phyloP scores from a whole-genome alignment of 1,284 basidiomycete species.

The Cryptococcus floricola region DNA sequence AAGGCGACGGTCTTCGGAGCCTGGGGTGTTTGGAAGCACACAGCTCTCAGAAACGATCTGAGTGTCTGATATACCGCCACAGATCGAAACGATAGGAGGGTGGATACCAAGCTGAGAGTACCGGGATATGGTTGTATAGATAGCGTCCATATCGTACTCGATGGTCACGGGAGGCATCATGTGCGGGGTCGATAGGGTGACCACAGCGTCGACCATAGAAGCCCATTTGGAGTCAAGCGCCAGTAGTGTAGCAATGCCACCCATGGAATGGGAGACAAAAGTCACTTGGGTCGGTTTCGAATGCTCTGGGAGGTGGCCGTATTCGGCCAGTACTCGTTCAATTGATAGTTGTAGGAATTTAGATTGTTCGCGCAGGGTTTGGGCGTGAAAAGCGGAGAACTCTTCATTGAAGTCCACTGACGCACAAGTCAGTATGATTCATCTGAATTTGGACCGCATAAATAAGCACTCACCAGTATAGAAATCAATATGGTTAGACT shows the following conservation, averaged over 20 bases:
- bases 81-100: constrained; percentile 72
- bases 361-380: constrained; percentile 79
- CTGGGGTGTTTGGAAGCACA: constrained; percentile 55
- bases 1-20: constrained; percentile 54
- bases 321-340: constrained; percentile 70
- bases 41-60: constrained; percentile 92
- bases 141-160: constrained; percentile 63
- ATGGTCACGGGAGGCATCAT: constrained; percentile 82
- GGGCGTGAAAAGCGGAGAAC: constrained; percentile 89
- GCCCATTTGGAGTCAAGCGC: constrained; percentile 51
- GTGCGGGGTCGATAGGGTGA: constrained; percentile 95
- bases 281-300: constrained; percentile 54
- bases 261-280: constrained; percentile 95
- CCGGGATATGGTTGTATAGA: constrained; percentile 57
- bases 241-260: constrained; percentile 79
- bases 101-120: constrained; percentile 52
- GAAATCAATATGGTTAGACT: constrained; percentile 62
- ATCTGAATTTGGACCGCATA: no score
- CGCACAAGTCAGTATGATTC: background rate
- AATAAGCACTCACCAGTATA: constrained; percentile 62
- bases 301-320: constrained; percentile 52
- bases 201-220: constrained; percentile 63
- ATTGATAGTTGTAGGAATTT: constrained; percentile 71
- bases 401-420: constrained; percentile 96
- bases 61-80: constrained; percentile 86